Conservation (phyloP, 2,329 filamentous ascomycete genomes). For the Colletotrichum truncatum region DNA sequence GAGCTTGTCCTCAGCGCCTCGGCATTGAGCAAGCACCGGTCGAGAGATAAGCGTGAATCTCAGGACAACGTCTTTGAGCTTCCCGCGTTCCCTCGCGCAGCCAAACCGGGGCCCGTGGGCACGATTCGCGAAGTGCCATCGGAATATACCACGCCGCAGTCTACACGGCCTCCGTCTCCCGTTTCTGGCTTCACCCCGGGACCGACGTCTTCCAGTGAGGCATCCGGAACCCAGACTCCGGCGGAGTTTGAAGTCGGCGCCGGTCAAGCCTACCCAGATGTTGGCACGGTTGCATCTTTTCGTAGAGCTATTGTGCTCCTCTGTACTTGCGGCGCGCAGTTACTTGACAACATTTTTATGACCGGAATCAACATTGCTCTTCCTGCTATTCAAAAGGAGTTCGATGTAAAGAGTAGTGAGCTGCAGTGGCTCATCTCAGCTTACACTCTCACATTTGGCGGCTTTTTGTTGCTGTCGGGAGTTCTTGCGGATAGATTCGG, state of each 20-base stretch:
- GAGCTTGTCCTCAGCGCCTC: constrained; percentile 14
- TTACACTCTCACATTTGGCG: constrained; percentile 23
- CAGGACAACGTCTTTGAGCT: constrained; percentile 19
- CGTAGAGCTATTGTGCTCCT: constrained; percentile 7
- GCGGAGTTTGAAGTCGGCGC: constrained; percentile 7
- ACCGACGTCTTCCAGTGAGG: neutral
- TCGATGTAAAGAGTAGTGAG: constrained; percentile 8
- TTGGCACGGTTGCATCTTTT: constrained; percentile 18
- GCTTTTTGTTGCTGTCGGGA: constrained; percentile 15
- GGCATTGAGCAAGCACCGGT: constrained; percentile 5
- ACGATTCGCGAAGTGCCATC: constrained; percentile 22
- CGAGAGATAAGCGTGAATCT: constrained; percentile 15
- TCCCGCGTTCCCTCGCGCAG: constrained; percentile 11
- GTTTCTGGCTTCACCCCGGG: constrained; percentile 1
- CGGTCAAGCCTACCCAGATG: constrained; percentile 18
- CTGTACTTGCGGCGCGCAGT: constrained; percentile 19
- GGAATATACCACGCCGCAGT: constrained; percentile 17
- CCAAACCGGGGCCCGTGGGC: constrained; percentile 17
- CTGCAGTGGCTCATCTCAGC: constrained; percentile 25
- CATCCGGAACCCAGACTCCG: neutral
- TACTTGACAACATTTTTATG: constrained; percentile 21
- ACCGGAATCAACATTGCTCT: constrained; percentile 19
- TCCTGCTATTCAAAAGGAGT: constrained; percentile 18
- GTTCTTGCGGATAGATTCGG: constrained; percentile 25
- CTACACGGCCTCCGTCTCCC: constrained; percentile 17